Evolutionary conservation across 352 stramenopile genomes (phyloP), one percentile per base, ranked within the genome.

Genomic region (Phytophthora agathidicida): DNA sequence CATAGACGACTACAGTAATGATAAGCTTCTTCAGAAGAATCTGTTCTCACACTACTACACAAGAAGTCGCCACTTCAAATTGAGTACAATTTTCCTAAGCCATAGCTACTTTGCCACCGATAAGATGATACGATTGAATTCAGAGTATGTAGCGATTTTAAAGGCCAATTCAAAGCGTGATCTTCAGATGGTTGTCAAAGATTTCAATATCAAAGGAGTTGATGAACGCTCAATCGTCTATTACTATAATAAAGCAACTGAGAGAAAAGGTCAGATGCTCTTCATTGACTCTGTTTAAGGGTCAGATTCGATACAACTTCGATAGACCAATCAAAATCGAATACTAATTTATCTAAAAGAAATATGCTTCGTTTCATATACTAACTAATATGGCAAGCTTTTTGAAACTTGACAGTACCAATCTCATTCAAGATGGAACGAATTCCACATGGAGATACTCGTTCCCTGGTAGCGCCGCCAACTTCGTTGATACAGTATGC

Each of bases 1-100:
- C 23, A 67, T 61, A 7, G 49, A 61, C 28, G 58, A 67, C 1
- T 67, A 57, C 6, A 46, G 20, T 5, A 67, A 67, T 23, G 58
- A 61, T 41, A 9, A 20, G 2, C 14, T 38, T 1, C 42, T 67
- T 0, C 58, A 56, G 5, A 46, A 56, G 8, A 36, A 56, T 20
- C 0, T 56, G 0, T 46, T 45, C 17, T 46, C 33, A 3, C 47
- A 56, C 19, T 56, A 38, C 10, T 38, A 30, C 7, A 56, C 47
- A 0, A 7, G 47, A 0, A 35, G 47, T 0, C n/a, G 47, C 6
- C 47, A 55, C 22, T 45, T 45, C 11, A 55, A 55, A n/a, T 5
- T 44, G 6, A n/a, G 3, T 6, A 55, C 47, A 5, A 55, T 55
- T 2, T 55, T 55, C 16, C 22, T 54, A 19, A 35, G 19, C 9